Evolutionary conservation across 2,329 filamentous ascomycete genomes (phyloP), one percentile per base, ranked within the genome.

Genomic region (Penicillium paneum): DNA sequence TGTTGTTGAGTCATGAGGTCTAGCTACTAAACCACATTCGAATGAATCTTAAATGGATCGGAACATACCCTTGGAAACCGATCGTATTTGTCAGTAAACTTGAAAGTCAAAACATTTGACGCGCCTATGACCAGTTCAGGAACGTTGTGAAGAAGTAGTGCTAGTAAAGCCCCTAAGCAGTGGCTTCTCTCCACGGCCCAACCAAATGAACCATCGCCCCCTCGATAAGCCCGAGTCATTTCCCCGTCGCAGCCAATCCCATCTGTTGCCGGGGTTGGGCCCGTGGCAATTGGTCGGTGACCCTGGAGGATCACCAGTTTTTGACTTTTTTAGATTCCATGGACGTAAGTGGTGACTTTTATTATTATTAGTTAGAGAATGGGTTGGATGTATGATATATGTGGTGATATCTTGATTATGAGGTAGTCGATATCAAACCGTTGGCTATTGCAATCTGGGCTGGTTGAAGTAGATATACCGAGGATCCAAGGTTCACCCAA

Each of bases 161-260:
- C 24, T 53, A 52, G 35, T 40, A 52, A 34, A 54, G 26, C 31
- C 51, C 56, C 39, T 47, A 49, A 26, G 34, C 34, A 32, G 32
- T 34, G n/a, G 21, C 58, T 63, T 63, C 46, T 57, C 49, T 54
- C 58, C 63, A 65, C 63, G 63, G 62, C 58, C 63, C 63, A 65
- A 65, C 63, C 63, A 65, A 26, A 57, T 44, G 36, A 45, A 50
- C 52, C 21, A 49, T 21, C 50, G 41, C 41, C 51, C 54, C 40
- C 43, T 65, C 54, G 63, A 65, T 63, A 65, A 65, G 57, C 52
- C 58, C 49, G 55, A 54, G 60, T 57, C 63, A 59, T 58, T 59
- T 59, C 40, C 49, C 15, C 34, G 36, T 26, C 15, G 41, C 38
- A 36, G 54, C 62, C 63, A 65, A 64, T 64, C 61, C 55, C 45